phyloP scores from a whole-genome alignment of 148 eudicot genomes.

The Rhododendron ferrugineum region DNA sequence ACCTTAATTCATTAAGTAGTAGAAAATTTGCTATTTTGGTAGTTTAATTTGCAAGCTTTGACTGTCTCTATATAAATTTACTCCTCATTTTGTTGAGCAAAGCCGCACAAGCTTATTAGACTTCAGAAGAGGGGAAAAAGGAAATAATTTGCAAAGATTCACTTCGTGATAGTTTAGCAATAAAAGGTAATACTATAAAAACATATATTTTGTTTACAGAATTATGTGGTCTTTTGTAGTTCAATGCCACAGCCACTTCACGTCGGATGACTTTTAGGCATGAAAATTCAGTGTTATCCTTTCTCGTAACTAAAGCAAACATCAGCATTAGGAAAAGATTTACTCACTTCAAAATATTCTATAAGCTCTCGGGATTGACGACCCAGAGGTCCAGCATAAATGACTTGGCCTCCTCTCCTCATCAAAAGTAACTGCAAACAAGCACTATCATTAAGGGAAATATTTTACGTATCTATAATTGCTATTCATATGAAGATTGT shows the following conservation, averaged over 20 bases:
- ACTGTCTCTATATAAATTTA: neutral
- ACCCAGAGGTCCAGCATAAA: conserved; percentile 69
- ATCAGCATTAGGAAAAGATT: neutral
- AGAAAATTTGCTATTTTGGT: neutral
- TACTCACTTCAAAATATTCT: conserved; percentile 68
- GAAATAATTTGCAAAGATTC: neutral
- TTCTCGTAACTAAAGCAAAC: neutral
- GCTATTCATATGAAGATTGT: neutral
- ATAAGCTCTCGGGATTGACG: conserved; percentile 46
- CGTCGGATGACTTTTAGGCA: neutral
- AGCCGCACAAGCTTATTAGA: neutral
- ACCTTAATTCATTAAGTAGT: neutral
- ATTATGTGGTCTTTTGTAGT: neutral
- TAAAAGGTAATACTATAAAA: neutral
- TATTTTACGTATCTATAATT: neutral
- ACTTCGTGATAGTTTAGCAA: neutral
- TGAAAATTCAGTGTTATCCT: neutral
- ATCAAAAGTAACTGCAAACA: conserved; percentile 52
- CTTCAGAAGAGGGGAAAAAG: neutral
- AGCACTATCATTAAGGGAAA: neutral
- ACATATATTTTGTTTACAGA: neutral
- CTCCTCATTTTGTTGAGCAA: neutral
- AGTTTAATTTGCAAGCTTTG: neutral
- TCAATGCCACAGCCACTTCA: neutral
- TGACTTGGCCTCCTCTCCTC: conserved; percentile 75